Evolutionary conservation across 179 eudicot genomes (phyloP).

Genomic region (Sideroxylon spinosum): DNA sequence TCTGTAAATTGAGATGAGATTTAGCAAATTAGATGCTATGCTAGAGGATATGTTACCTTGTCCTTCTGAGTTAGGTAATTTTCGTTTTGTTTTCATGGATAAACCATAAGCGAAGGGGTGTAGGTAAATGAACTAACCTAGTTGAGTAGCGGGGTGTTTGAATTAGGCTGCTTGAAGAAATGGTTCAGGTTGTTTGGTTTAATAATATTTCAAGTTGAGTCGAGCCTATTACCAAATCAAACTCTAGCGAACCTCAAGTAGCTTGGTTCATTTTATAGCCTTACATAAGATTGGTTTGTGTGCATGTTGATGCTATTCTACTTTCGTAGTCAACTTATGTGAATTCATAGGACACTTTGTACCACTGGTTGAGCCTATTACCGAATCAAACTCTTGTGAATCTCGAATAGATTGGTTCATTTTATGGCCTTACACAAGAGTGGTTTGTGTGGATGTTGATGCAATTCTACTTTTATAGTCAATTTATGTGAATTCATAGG

Average conservation of each 20-base stretch:
- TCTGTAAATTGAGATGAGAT: neutral
- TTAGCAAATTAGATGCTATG: neutral
- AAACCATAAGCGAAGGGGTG: no score
- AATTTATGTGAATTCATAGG: neutral
- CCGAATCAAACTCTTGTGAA: no score
- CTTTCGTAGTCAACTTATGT: neutral
- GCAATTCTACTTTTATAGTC: neutral
- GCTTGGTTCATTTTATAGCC: no score
- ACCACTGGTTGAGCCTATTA: neutral
- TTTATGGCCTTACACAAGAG: neutral
- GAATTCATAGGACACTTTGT: slow-evolving; percentile 3
- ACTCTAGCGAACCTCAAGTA: no score
- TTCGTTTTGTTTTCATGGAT: no score
- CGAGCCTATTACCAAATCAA: no score
- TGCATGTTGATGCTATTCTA: neutral
- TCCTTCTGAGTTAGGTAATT: neutral
- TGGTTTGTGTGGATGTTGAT: slow-evolving; percentile 2
- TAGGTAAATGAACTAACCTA: no score
- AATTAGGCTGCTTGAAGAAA: no score
- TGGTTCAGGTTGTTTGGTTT: no score
- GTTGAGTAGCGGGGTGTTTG: no score
- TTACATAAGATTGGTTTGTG: neutral
- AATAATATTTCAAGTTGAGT: no score
- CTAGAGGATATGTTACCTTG: neutral
- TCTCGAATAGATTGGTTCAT: no score